Base-by-base conservation (phyloP, 768 basidiomycete species). In the Agaricus bisporus region DNA sequence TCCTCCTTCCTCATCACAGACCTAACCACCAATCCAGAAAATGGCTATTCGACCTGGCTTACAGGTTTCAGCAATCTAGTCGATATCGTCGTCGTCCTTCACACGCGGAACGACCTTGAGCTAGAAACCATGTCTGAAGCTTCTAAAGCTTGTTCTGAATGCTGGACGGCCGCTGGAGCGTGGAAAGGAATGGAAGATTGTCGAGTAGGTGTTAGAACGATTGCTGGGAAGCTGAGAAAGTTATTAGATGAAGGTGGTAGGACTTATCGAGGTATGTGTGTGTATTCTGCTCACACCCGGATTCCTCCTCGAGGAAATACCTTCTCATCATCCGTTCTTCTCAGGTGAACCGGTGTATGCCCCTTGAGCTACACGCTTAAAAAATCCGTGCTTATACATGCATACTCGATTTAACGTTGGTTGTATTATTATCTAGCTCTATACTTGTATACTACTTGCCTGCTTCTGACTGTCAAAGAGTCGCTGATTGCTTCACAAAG, bases 1-100 rank as follows among this genome's bases (percentile, higher is more conserved):
- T 84, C 89, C 1, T 87, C 88, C n/a, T 89, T 85, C 63, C 79
- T 91, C 42, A 65, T 92, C 55, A 82, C 88, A 11, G 89, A 92
- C 67, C 76, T 78, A 0, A 82, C 81, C 53, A 88, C 75, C 58
- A 81, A 83, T 61, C 72, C 80, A 0, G 75, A 76, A 35, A 63
- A 63, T 0, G 90, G 88, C 0, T 67, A 82, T 22, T 57, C 61
- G 12, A 78, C 82, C 8, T 92, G 89, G 89, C 74, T 71, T 54
- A 69, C 71, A 5, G 89, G 89, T 2, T 79, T 92, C 61, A 76
- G 75, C 65, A 73, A 79, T 10, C 74, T 91, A 26, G 81, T 88
- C 26, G 89, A 91, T 59, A 71, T 91, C 48, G 70, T 88, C 55
- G 74, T 86, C 47, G 85, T 79, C n/a, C 76, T 92, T 29, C 85